Evolutionary conservation across 148 eudicot species (phyloP).

Genomic region (Nepenthes gracilis): DNA sequence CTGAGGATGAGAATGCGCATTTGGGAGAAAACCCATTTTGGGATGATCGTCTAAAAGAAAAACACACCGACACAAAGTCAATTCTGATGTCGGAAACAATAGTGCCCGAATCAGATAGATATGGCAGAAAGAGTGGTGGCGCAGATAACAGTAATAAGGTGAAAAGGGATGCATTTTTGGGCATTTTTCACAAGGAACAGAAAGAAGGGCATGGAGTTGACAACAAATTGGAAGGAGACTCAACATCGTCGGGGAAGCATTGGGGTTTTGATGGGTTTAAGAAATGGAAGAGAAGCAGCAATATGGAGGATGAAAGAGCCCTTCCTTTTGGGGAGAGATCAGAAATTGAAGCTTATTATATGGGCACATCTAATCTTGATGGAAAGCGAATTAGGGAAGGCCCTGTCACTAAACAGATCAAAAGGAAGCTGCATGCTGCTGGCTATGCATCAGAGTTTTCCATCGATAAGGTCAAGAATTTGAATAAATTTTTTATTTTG

Average conservation of each 20-base stretch:
- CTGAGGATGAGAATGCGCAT: constrained; percentile 12
- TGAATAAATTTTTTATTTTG: background rate
- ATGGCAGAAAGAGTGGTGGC: constrained; percentile 12
- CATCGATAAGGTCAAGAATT: constrained; percentile 50
- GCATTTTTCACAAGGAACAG: constrained; percentile 18
- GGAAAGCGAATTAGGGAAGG: constrained; percentile 24
- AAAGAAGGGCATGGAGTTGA: constrained; percentile 10
- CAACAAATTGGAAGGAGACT: constrained; percentile 8
- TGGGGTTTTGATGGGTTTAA: constrained; percentile 69
- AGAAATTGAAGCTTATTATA: constrained; percentile 14
- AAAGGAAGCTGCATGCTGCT: constrained; percentile 46
- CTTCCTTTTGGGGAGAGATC: constrained; percentile 45
- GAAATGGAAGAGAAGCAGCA: constrained; percentile 53
- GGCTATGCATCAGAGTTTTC: constrained; percentile 53
- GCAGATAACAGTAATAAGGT: background rate
- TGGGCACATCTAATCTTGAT: constrained; percentile 11
- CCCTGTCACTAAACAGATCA: constrained; percentile 36
- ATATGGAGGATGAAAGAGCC: constrained; percentile 46
- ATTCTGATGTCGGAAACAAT: constrained; percentile 49
- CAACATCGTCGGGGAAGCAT: constrained; percentile 29
- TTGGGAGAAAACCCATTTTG: constrained; percentile 52
- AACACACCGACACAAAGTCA: constrained; percentile 24
- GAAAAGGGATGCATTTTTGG: constrained; percentile 31
- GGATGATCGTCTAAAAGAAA: constrained; percentile 19
- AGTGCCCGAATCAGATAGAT: constrained; percentile 16